phyloP scores from a whole-genome alignment of 2,329 filamentous ascomycete genomes.

The Talaromyces verruculosus region DNA sequence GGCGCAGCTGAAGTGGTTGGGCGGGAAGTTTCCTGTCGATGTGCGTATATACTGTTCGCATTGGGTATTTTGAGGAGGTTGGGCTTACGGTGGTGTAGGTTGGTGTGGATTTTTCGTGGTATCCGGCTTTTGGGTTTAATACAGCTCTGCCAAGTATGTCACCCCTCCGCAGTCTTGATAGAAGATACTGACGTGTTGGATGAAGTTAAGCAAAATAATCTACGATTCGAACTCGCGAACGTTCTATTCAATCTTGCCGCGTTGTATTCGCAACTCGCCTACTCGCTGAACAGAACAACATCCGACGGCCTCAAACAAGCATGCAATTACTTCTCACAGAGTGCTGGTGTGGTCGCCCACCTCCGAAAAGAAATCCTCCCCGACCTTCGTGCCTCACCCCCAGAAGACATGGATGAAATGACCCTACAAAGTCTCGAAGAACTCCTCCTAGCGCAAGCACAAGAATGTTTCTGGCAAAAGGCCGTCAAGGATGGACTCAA shows the following conservation, averaged over 20 bases:
- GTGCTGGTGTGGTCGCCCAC: slow-evolving; percentile 79
- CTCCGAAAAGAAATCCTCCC: slow-evolving; percentile 75
- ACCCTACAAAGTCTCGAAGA: slow-evolving; percentile 81
- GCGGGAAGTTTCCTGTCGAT: slow-evolving; percentile 94
- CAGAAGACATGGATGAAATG: slow-evolving; percentile 91
- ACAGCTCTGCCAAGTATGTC: slow-evolving; percentile 63
- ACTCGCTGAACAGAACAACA: slow-evolving; percentile 72
- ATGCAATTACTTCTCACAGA: slow-evolving; percentile 84
- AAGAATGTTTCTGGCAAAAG: slow-evolving; percentile 98
- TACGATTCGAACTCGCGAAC: slow-evolving; percentile 84
- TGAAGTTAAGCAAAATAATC: slow-evolving; percentile 61
- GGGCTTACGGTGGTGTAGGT: slow-evolving; percentile 56
- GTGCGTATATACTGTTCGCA: slow-evolving; percentile 48
- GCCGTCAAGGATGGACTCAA: slow-evolving; percentile 92
- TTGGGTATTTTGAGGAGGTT: neutral
- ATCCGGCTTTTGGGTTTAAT: slow-evolving; percentile 88
- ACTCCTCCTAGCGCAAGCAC: slow-evolving; percentile 84
- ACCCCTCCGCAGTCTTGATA: neutral
- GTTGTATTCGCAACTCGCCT: slow-evolving; percentile 88
- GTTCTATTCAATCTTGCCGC: slow-evolving; percentile 90
- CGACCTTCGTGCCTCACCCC: slow-evolving; percentile 77
- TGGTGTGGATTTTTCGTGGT: slow-evolving; percentile 95
- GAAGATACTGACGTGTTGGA: slow-evolving; percentile 9
- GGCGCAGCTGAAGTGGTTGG: slow-evolving; percentile 88
- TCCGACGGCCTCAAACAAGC: slow-evolving; percentile 83